These are phyloP conservation scores for Drosera capensis DNA, from an alignment of 148 eudicot genomes.

Conservation along the genomic window DNA sequence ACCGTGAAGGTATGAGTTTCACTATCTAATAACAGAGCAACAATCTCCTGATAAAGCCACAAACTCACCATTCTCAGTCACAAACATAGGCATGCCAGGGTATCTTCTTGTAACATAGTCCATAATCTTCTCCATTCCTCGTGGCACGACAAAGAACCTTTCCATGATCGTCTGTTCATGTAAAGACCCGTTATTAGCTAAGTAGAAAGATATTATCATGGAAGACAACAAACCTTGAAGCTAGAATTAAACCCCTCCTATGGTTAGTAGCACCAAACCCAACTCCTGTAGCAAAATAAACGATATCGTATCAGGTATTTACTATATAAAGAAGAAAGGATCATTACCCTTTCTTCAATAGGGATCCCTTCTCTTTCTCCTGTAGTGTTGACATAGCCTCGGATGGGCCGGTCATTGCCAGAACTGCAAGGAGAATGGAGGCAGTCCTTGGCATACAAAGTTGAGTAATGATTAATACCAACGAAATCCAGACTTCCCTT, in stretches of 20 bases:
- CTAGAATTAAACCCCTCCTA: neutral
- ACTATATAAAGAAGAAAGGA: neutral
- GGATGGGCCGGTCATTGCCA: conserved; percentile 20
- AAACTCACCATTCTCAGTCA: too few species aligned
- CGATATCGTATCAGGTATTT: neutral
- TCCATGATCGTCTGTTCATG: too few species aligned
- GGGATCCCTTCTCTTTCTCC: conserved; percentile 33
- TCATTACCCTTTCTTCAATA: conserved; percentile 48
- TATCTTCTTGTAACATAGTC: too few species aligned
- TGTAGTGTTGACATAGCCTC: conserved; percentile 24
- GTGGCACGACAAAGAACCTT: too few species aligned
- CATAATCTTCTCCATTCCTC: too few species aligned
- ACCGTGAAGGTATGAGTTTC: neutral
- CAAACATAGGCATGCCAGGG: too few species aligned
- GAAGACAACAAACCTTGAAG: neutral
- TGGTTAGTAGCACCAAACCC: neutral
- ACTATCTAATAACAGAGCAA: neutral
- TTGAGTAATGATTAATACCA: conserved; percentile 70
- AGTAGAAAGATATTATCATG: too few species aligned
- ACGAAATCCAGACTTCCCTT: conserved; percentile 63
- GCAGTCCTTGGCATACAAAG: conserved; percentile 58
- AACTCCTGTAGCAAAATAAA: neutral
- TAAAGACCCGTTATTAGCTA: too few species aligned
- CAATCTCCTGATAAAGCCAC: too few species aligned
- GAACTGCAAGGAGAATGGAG: conserved; percentile 19